Evolutionary conservation across 345 rosid species (phyloP).

Genomic region (Hevea brasiliensis): DNA sequence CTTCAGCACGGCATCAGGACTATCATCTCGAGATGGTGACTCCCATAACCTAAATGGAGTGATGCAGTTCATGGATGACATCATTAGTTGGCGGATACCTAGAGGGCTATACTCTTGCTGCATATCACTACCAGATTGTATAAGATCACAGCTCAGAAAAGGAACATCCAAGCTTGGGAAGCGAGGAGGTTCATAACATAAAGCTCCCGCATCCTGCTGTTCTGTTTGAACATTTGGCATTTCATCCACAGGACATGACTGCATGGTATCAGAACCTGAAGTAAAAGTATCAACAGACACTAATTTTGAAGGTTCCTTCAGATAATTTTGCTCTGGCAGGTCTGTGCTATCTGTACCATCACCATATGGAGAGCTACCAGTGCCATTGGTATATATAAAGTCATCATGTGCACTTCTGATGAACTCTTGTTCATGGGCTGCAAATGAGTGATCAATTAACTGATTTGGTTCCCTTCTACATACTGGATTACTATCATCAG

Average conservation of each 20-base stretch:
- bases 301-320: conserved; percentile 57
- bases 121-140: conserved; percentile 68
- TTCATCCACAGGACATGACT: conserved; percentile 42
- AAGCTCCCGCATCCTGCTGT: conserved; percentile 60
- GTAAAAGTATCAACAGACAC: conserved; percentile 59
- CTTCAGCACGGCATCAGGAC: conserved; percentile 72
- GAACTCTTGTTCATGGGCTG: conserved; percentile 50
- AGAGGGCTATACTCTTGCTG: conserved; percentile 97
- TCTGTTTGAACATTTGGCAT: conserved; percentile 35
- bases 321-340: conserved; percentile 49
- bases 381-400: conserved; percentile 50
- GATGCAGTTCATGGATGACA: conserved; percentile 77
- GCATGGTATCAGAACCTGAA: conserved; percentile 41
- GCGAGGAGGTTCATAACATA: conserved; percentile 97
- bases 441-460: conserved; percentile 39
- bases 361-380: conserved; percentile 44
- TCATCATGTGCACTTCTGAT: conserved; percentile 34
- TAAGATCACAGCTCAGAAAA: conserved; percentile 92
- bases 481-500: conserved; percentile 33
- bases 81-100: conserved; percentile 94
- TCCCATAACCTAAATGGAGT: conserved; percentile 94
- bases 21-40: conserved; percentile 67
- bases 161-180: conserved; percentile 94
- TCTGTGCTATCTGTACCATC: conserved; percentile 33
- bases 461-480: conserved; percentile 43